Percentiles rank a stretch among this genome's conserved stretches.
phyloP scores from a whole-genome alignment of 23 red algal species.

The Cyanidiococcus yangmingshanensis region DNA sequence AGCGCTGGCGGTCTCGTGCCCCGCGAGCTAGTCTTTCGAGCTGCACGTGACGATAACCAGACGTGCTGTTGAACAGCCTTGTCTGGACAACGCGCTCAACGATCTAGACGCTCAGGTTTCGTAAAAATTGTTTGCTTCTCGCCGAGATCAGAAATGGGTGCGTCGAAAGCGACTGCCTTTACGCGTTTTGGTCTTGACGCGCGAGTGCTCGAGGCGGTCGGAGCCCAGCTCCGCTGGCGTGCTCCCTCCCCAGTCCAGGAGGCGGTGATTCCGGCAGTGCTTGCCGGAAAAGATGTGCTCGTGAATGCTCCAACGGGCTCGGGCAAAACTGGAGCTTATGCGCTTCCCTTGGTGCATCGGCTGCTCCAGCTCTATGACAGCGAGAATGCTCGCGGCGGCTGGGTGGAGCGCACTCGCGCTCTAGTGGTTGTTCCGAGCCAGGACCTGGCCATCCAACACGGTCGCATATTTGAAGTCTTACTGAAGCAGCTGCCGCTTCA shows the following conservation, averaged over 20 bases:
- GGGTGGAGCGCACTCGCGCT: slow-evolving; percentile 28
- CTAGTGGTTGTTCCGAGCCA: slow-evolving; percentile 64
- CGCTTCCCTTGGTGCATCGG: slow-evolving; percentile 59
- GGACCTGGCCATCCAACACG: slow-evolving; percentile 58
- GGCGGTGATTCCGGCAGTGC: slow-evolving; percentile 51
- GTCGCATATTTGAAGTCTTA: slow-evolving; percentile 28
- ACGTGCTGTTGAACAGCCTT: too few relatives aligned
- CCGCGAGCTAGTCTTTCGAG: too few relatives aligned
- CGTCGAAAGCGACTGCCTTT: slow-evolving; percentile 21
- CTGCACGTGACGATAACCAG: too few relatives aligned
- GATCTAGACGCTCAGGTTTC: too few relatives aligned
- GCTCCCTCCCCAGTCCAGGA: slow-evolving; percentile 79
- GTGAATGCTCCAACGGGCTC: slow-evolving; percentile 82
- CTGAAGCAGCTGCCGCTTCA: neutral
- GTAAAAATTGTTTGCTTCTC: too few relatives aligned
- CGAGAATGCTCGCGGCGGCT: neutral
- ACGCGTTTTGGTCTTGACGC: slow-evolving; percentile 58
- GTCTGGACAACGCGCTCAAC: too few relatives aligned
- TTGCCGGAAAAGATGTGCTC: slow-evolving; percentile 66
- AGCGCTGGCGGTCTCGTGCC: too few relatives aligned
- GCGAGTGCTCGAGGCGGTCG: slow-evolving; percentile 50
- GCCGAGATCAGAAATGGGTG: too few relatives aligned
- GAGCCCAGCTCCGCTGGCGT: slow-evolving; percentile 30
- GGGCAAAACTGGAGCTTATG: slow-evolving; percentile 88
- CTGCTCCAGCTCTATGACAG: slow-evolving; percentile 15